Conservation (phyloP, 768 basidiomycete genomes). For the Termitomyces sp. region DNA sequence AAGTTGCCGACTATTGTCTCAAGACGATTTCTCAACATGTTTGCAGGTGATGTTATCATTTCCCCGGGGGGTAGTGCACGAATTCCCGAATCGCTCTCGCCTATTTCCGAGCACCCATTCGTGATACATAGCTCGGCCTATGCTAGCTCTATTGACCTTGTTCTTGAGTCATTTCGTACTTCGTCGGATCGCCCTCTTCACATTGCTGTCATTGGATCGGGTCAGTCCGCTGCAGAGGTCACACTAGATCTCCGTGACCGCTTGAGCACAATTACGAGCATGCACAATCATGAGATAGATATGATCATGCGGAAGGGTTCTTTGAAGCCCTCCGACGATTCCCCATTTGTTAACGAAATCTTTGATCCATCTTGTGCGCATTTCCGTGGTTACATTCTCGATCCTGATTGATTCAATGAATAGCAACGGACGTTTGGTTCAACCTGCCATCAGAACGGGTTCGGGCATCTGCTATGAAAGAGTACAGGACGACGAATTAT, state of each 20-base stretch:
- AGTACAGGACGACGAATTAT: slow-evolving; percentile 48
- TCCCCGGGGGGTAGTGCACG: slow-evolving; percentile 44
- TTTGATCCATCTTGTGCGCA: slow-evolving; percentile 43
- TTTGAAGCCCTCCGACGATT: slow-evolving; percentile 46
- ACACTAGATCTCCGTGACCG: slow-evolving; percentile 37
- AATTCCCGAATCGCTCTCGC: slow-evolving; percentile 32
- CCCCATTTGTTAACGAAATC: slow-evolving; percentile 49
- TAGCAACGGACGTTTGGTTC: slow-evolving; percentile 38
- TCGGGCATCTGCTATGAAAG: slow-evolving; percentile 30
- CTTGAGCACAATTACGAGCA: slow-evolving; percentile 25
- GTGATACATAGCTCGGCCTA: slow-evolving; percentile 42
- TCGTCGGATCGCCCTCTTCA: slow-evolving; percentile 23
- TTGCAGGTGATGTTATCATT: slow-evolving; percentile 41
- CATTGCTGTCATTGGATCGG: slow-evolving; percentile 42
- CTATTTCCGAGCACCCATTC: slow-evolving; percentile 26
- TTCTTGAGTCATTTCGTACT: slow-evolving; percentile 24
- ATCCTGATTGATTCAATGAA: not conserved
- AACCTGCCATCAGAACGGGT: slow-evolving; percentile 27
- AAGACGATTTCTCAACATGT: not conserved
- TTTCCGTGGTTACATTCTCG: not conserved
- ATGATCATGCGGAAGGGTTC: slow-evolving; percentile 48
- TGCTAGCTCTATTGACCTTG: slow-evolving; percentile 28
- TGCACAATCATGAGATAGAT: slow-evolving; percentile 33
- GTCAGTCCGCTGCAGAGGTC: slow-evolving; percentile 45
- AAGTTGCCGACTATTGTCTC: slow-evolving; percentile 12